Conservation (phyloP, 176 grass and related monocot genomes). For the Dendrocalamus sinicus region DNA sequence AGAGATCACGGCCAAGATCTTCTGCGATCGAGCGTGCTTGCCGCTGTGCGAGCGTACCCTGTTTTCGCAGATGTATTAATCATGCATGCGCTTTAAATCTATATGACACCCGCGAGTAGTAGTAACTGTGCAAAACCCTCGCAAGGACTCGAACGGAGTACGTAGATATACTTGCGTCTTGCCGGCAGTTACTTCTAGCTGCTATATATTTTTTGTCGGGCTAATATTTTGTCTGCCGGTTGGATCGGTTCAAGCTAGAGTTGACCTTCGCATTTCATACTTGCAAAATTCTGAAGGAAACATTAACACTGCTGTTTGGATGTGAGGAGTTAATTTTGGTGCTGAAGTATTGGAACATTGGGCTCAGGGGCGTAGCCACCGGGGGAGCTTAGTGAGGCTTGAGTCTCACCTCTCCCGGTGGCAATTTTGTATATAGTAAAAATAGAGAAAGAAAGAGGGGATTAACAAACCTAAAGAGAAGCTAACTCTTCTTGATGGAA, state of each 20-base stretch:
- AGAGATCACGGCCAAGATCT: constrained; percentile 39
- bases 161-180: background rate
- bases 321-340: background rate
- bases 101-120: background rate
- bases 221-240: background rate
- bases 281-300: background rate
- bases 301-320: background rate
- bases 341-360: background rate
- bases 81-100: background rate
- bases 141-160: background rate
- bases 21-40: background rate
- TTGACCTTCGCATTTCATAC: background rate
- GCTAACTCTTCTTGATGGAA: too few species aligned
- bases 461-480: too few species aligned
- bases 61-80: background rate
- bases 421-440: too few species aligned
- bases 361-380: too few species aligned
- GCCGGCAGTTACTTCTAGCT: background rate
- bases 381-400: too few species aligned
- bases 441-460: too few species aligned
- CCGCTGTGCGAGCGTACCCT: background rate
- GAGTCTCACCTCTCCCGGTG: too few species aligned
- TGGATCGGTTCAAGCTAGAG: background rate
- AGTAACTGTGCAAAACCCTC: background rate
- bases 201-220: background rate